Base-by-base conservation (phyloP, 345 rosid species). In the Diplotaxis tenuifolia region DNA sequence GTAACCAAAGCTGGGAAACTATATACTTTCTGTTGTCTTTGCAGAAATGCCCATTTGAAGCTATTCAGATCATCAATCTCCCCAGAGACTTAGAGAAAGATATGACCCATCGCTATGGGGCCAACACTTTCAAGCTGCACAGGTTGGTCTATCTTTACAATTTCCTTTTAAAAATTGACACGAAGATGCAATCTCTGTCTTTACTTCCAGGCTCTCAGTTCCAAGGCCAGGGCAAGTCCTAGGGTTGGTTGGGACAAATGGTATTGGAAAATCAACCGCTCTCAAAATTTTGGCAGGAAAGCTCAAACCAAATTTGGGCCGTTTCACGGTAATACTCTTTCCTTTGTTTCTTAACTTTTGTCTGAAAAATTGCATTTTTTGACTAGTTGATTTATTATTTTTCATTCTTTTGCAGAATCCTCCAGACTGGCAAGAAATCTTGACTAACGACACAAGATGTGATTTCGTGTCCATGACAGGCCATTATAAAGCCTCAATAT, bases 221-320 rank as follows among this genome's bases (percentile, higher is more conserved):
- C 99, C 99, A 4, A 86, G 98, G 80, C 99, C 99, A 0, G 99
- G 98, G 47, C 99, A 95, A 80, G 99, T 95, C 82, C 92, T 95
- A 68, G 99, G 99, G 65, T 86, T 95, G 82, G 99, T 95, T 81
- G 99, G 99, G 75, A 92, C 99, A 59, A 95, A 95, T 81, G 99
- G 99, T 66, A 95, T 92, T 73, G 99, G 99, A 45, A 92, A 95
- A 77, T 92, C 99, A 28, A 95, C 99, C 12, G 99, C 99, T 27
- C 94, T 95, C 67, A 95, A 92, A 83, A 82, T 92, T 70, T 77
- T 95, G 79, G 98, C 99, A 28, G 99, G 99, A 55, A 95, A 89
- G 74, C 87, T 95, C 71, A 95, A 95, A 78, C 99, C 99, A 32
- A 95, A 95, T 79, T 81, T 92, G 87, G 99, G 99, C n/a, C 95